Conservation (phyloP, 1,139 yeast species). For the Yamadazyma atmosphaerica region DNA sequence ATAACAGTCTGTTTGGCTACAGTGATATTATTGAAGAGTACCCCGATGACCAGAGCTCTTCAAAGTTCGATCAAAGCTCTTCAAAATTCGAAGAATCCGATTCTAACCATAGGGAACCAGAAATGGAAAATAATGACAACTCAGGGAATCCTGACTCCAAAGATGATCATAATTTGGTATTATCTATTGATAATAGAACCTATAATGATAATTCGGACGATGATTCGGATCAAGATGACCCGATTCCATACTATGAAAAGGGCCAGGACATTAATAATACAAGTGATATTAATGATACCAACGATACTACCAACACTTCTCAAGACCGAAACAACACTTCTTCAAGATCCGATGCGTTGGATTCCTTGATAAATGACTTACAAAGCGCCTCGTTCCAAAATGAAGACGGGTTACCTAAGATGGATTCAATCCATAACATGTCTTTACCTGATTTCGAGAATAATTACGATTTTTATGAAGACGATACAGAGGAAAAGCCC, state of each 20-base stretch:
- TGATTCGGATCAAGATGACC: constrained; percentile 15
- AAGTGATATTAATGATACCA: not conserved
- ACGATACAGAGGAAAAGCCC: constrained; percentile 15
- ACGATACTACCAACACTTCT: constrained; percentile 1
- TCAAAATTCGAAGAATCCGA: too few species aligned
- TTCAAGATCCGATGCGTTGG: constrained; percentile 25
- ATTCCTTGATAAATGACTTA: constrained; percentile 38
- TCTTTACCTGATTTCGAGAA: constrained; percentile 31
- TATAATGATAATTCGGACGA: constrained; percentile 9
- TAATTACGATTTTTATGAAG: constrained; percentile 18
- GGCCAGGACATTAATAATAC: constrained; percentile 4
- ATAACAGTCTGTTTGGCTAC: constrained; percentile 5
- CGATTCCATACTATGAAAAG: constrained; percentile 19
- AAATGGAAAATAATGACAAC: too few species aligned
- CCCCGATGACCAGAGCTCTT: not conserved
- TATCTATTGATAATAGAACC: constrained; percentile 16
- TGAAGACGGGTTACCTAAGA: constrained; percentile 21
- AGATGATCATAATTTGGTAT: constrained; percentile 10
- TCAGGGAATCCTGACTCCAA: not conserved
- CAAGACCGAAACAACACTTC: constrained; percentile 1
- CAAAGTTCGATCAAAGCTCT: too few species aligned
- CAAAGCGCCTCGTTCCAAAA: constrained; percentile 22
- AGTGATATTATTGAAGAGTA: constrained; percentile 9
- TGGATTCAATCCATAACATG: constrained; percentile 24
- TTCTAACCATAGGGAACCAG: too few species aligned